These are phyloP conservation scores for Salix caprea DNA, from an alignment of 345 rosid species.

Conservation along the genomic window DNA sequence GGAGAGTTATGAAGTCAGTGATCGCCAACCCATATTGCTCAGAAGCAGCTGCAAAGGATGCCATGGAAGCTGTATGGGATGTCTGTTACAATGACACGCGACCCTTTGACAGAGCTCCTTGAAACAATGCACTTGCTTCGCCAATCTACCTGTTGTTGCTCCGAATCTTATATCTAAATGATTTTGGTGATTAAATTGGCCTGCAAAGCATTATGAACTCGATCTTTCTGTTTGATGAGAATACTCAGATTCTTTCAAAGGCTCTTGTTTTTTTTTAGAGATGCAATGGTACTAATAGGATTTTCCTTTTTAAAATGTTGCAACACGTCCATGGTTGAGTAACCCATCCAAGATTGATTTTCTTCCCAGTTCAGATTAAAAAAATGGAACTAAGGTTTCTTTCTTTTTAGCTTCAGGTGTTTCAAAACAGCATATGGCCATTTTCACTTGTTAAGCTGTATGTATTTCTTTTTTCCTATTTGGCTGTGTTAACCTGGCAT, in stretches of 20 bases:
- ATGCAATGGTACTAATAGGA: background rate
- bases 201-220: background rate
- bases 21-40: slow-evolving; percentile 74
- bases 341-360: background rate
- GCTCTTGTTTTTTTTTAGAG: background rate
- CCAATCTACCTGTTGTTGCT: background rate
- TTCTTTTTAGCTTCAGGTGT: background rate
- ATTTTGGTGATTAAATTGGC: background rate
- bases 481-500: too few species aligned
- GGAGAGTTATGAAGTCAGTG: slow-evolving; percentile 79
- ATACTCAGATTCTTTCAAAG: background rate
- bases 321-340: background rate
- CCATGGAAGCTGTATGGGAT: slow-evolving; percentile 95
- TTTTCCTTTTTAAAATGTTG: background rate
- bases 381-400: background rate
- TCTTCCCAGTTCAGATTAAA: background rate
- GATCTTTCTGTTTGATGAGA: background rate
- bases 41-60: slow-evolving; percentile 66
- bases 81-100: slow-evolving; percentile 87
- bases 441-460: background rate
- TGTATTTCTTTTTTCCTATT: too few species aligned
- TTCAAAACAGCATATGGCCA: background rate
- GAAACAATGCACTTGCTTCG: slow-evolving; percentile 10
- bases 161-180: background rate
- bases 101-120: slow-evolving; percentile 97